These are phyloP conservation scores for Tuber melanosporum DNA, from an alignment of 495 filamentous ascomycete species.

Conservation along the genomic window DNA sequence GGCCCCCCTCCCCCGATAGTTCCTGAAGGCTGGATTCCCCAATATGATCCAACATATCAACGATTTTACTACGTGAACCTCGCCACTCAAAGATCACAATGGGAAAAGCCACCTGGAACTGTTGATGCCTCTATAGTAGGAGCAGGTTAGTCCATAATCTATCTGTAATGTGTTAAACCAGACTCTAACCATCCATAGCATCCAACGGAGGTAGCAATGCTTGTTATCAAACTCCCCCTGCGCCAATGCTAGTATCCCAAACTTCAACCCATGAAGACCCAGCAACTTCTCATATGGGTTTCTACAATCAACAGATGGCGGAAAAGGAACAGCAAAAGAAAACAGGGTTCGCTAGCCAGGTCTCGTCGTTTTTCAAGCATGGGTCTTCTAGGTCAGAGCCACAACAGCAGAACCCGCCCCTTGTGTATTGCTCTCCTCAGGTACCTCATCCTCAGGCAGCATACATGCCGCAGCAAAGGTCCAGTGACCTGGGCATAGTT, in stretches of 20 bases:
- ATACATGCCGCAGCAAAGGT: constrained; percentile 12
- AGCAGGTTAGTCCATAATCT: constrained; percentile 10
- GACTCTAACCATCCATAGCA: neutral
- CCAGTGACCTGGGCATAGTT: constrained; percentile 23
- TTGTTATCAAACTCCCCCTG: constrained; percentile 10
- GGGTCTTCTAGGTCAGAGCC: neutral
- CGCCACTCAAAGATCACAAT: constrained; percentile 35
- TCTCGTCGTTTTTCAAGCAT: neutral
- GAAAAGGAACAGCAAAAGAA: neutral
- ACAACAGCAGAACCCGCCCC: neutral
- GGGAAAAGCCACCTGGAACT: constrained; percentile 32
- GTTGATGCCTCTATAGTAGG: constrained; percentile 14
- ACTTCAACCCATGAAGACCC: neutral
- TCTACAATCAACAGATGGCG: neutral
- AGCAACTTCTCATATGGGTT: too few relatives aligned
- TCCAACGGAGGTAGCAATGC: neutral
- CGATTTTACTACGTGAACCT: constrained; percentile 39
- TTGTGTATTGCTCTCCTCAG: neutral
- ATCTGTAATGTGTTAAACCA: neutral
- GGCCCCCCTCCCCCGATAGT: constrained; percentile 82
- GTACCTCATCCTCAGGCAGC: neutral
- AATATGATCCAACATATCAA: constrained; percentile 33
- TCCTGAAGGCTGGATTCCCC: constrained; percentile 67
- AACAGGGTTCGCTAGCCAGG: neutral
- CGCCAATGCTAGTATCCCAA: neutral